phyloP scores from a whole-genome alignment of 78 protist species.

The Dictyostelium intermedium region DNA sequence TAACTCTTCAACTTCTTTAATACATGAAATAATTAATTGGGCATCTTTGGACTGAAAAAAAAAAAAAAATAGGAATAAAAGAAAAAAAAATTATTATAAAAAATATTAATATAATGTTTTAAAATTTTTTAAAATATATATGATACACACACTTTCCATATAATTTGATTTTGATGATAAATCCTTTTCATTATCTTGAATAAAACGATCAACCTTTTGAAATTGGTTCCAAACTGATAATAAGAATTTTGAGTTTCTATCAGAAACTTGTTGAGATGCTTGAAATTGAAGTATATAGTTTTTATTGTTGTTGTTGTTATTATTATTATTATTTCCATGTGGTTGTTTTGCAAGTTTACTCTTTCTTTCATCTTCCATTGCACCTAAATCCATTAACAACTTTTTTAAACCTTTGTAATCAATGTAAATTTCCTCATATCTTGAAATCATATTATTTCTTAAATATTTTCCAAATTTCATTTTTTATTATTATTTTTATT shows the following conservation, averaged over 20 bases:
- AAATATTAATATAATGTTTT: no score
- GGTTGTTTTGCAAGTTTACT: not conserved
- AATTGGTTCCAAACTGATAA: slow-evolving; percentile 40
- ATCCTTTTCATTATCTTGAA: slow-evolving; percentile 6
- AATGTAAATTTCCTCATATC: slow-evolving; percentile 16
- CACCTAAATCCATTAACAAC: slow-evolving; percentile 12
- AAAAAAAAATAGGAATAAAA: not conserved
- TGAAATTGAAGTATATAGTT: slow-evolving; percentile 8
- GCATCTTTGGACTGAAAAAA: slow-evolving; percentile 29
- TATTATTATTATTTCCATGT: not conserved
- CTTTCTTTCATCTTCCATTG: not conserved
- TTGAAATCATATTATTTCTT: slow-evolving; percentile 22
- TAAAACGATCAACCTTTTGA: slow-evolving; percentile 56
- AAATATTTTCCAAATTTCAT: slow-evolving; percentile 74
- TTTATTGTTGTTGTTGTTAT: not conserved
- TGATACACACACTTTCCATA: slow-evolving; percentile 30
- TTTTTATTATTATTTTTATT: not conserved
- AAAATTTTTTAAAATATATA: no score
- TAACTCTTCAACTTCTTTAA: slow-evolving; percentile 33
- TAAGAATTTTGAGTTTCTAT: slow-evolving; percentile 35
- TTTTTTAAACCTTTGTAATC: slow-evolving; percentile 60
- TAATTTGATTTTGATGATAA: slow-evolving; percentile 10
- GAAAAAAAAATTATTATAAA: not conserved
- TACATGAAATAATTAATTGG: not conserved
- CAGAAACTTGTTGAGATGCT: slow-evolving; percentile 12